Evolutionary conservation across 768 basidiomycete species (phyloP).

Genomic region (Mycena kentingensis): DNA sequence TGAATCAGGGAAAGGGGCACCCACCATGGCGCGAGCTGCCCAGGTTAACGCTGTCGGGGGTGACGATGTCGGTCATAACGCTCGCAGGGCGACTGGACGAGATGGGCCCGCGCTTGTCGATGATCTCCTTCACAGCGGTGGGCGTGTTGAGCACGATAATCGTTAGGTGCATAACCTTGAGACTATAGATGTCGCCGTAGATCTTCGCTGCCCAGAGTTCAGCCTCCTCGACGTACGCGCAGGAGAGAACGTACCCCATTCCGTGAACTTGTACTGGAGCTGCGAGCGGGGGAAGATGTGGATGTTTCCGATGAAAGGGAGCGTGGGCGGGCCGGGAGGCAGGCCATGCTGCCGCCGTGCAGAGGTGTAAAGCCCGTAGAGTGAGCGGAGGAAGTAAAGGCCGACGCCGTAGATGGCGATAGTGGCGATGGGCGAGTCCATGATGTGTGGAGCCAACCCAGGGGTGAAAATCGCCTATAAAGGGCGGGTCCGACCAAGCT

Average conservation of each 20-base stretch:
- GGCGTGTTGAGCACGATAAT: conserved; percentile 28
- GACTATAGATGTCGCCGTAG: conserved; percentile 26
- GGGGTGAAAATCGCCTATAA: too few relatives aligned
- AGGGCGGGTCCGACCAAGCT: too few relatives aligned
- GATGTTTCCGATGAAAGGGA: conserved; percentile 28
- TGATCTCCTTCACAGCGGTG: conserved; percentile 22
- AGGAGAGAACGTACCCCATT: conserved; percentile 18
- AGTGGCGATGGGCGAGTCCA: not conserved
- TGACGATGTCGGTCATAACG: conserved; percentile 21
- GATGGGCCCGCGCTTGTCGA: conserved; percentile 26
- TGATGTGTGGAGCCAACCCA: too few relatives aligned
- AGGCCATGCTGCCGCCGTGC: conserved; percentile 14
- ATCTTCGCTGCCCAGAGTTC: conserved; percentile 11
- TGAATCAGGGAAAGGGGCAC: not conserved
- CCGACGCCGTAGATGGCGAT: not conserved
- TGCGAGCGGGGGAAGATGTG: conserved; percentile 22
- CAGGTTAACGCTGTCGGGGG: conserved; percentile 23
- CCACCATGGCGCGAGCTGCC: conserved; percentile 15
- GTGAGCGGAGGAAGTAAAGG: not conserved
- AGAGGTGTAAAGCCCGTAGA: not conserved
- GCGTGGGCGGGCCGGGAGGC: conserved; percentile 30
- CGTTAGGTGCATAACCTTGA: conserved; percentile 25
- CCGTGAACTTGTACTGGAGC: conserved; percentile 25
- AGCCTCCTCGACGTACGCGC: not conserved
- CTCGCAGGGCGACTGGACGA: conserved; percentile 24